Evolutionary conservation across 179 eudicot genomes (phyloP), one percentile per base, ranked within the genome.

Genomic region (Amaranthus tricolor): DNA sequence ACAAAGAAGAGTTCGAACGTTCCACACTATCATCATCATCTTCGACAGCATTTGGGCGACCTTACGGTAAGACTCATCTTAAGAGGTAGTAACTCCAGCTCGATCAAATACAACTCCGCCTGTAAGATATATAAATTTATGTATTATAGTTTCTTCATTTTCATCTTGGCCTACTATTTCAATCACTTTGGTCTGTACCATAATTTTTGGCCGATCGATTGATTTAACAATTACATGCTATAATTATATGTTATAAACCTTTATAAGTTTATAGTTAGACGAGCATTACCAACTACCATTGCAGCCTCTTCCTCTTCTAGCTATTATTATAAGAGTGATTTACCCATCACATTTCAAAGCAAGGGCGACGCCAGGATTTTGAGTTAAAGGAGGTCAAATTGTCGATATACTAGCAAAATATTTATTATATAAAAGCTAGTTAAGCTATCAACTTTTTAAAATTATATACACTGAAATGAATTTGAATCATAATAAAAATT

Each of bases 1-100:
- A 91, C 73, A 87, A 91, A 82, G 82, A 85, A 80, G 94, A 87
- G 65, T 78, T 68, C 40, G 81, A 78, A 9, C 84, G 71, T 67
- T 81, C 85, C 75, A 86, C 75, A 11, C 44, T 78, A 57, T 82
- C 89, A 13, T 92, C 92, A 3, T 31, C 40, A 31, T 91, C 98
- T 5, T 80, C 97, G 0, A 75, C 92, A 66, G 73, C 72, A 60
- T 61, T 84, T 4, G 75, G 74, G 51, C 84, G 78, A 69, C 74
- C 82, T 50, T 80, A 82, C 68, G 77, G 81, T 85, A 84, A 68
- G 73, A 72, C 76, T 54, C 31, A 78, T 40, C 77, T 83, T 54
- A 83, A 65, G 79, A 87, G 85, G 40, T 31, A 31, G 81, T 84
- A 78, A 62, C 47, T 20, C 40, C 15, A 10, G 8, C 40, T 51